Conservation (phyloP, 108 stramenopile genomes). For the Pseudonitzschia multiseries region DNA sequence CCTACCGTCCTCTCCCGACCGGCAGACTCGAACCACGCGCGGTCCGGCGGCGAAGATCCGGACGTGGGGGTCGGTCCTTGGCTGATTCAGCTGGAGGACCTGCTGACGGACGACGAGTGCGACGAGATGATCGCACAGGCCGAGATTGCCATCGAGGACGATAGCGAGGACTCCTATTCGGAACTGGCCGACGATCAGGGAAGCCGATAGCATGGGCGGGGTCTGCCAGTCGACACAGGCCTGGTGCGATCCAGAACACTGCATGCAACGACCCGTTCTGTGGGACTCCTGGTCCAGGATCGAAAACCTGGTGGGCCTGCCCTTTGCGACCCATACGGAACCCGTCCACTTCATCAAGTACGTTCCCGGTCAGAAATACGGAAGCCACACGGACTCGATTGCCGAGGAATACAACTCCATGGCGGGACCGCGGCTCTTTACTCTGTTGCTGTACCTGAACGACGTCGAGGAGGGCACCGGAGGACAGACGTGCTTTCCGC, state of each 20-base stretch:
- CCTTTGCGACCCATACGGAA: slow-evolving; percentile 5
- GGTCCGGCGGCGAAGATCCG: neutral
- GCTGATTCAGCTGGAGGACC: neutral
- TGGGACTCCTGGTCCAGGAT: neutral
- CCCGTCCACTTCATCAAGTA: slow-evolving; percentile 10
- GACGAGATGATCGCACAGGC: slow-evolving; percentile 7
- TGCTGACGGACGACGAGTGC: neutral
- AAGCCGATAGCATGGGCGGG: too few species aligned
- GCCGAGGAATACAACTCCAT: slow-evolving; percentile 2
- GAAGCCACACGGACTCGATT: neutral
- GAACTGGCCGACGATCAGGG: neutral
- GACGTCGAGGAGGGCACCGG: slow-evolving; percentile 79
- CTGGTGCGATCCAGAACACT: slow-evolving; percentile 13
- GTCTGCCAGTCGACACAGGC: slow-evolving; percentile 12
- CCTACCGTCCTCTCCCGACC: slow-evolving; percentile 3
- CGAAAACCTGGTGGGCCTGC: neutral
- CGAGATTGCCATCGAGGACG: neutral
- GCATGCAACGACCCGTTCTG: neutral
- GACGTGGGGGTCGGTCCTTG: slow-evolving; percentile 8
- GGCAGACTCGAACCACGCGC: neutral
- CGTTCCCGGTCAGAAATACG: slow-evolving; percentile 14
- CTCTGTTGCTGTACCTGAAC: slow-evolving; percentile 76
- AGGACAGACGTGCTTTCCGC: slow-evolving; percentile 82
- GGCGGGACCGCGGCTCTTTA: slow-evolving; percentile 65
- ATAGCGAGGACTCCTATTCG: neutral